These are phyloP conservation scores for Cytospora chrysosperma DNA, from an alignment of 2,329 filamentous ascomycete genomes.

Conservation along the genomic window DNA sequence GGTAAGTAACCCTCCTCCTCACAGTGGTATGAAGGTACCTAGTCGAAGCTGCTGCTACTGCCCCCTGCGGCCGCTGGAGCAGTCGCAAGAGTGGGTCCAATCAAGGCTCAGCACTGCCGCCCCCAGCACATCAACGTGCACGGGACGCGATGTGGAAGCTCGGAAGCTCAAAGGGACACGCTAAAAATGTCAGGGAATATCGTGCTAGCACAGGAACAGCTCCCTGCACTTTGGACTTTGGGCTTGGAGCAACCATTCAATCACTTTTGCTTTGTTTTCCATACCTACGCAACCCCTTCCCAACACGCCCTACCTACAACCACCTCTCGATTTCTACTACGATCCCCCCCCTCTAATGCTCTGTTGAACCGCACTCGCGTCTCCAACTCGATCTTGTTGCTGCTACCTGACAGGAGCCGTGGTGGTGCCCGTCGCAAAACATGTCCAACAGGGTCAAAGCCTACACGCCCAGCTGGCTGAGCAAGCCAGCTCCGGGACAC, in stretches of 20 bases:
- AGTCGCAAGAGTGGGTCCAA: conserved; percentile 18
- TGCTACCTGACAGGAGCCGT: conserved; percentile 7
- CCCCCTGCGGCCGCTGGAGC: conserved; percentile 1
- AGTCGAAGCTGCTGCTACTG: background rate
- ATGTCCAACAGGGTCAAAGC: conserved; percentile 81
- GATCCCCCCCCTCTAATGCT: background rate
- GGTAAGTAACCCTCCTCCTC: no score
- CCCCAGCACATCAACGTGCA: background rate
- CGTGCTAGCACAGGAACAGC: background rate
- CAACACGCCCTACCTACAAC: background rate
- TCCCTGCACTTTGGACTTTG: conserved; percentile 4
- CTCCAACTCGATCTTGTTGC: conserved; percentile 13
- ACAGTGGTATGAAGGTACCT: no score
- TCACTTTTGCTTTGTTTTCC: background rate
- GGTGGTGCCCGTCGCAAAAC: conserved; percentile 27
- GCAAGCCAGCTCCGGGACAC: conserved; percentile 72
- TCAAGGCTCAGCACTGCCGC: background rate
- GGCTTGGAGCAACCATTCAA: background rate
- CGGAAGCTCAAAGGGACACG: conserved; percentile 18
- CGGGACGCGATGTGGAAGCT: conserved; percentile 5
- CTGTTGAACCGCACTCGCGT: background rate
- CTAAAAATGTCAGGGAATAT: conserved; percentile 23
- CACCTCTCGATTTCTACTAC: background rate
- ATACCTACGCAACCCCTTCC: background rate
- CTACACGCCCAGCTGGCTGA: conserved; percentile 86